Conservation (phyloP, 768 basidiomycete genomes). For the Agrocybe chaxingu region DNA sequence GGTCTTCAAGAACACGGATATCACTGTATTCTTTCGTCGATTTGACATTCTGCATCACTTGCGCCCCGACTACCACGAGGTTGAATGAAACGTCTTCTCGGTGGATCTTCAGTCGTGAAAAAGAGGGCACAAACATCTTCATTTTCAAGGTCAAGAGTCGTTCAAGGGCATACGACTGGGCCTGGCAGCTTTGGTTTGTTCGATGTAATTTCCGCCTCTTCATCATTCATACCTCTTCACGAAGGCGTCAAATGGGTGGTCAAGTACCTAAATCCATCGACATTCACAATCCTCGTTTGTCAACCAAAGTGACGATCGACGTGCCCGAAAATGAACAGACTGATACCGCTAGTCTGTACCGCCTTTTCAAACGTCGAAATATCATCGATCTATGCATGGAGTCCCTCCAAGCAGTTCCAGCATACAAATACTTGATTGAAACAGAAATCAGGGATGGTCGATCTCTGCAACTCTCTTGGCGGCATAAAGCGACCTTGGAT, state of each 20-base stretch:
- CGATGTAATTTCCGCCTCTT: not conserved
- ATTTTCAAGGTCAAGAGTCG: constrained; percentile 81
- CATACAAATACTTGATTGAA: constrained; percentile 63
- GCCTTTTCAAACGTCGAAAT: constrained; percentile 56
- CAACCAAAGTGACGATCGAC: constrained; percentile 67
- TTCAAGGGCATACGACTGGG: constrained; percentile 82
- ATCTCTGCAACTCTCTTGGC: constrained; percentile 76
- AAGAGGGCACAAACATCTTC: constrained; percentile 80
- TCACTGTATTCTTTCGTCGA: constrained; percentile 88
- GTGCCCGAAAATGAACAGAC: constrained; percentile 48
- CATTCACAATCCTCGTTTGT: constrained; percentile 64
- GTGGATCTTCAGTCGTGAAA: constrained; percentile 44
- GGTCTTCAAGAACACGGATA: constrained; percentile 57
- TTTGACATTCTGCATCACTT: constrained; percentile 75
- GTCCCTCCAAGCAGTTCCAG: constrained; percentile 49
- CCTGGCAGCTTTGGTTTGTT: constrained; percentile 78
- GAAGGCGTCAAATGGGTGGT: constrained; percentile 72
- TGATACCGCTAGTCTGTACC: constrained; percentile 36
- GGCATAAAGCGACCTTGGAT: constrained; percentile 67
- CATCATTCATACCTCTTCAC: constrained; percentile 1
- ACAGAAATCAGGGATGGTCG: constrained; percentile 51
- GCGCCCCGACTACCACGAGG: constrained; percentile 49
- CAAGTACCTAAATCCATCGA: constrained; percentile 67
- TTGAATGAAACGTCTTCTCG: constrained; percentile 38
- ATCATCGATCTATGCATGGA: constrained; percentile 62